phyloP scores from a whole-genome alignment of 2,329 filamentous ascomycete species.

The Colletotrichum orchidophilum region DNA sequence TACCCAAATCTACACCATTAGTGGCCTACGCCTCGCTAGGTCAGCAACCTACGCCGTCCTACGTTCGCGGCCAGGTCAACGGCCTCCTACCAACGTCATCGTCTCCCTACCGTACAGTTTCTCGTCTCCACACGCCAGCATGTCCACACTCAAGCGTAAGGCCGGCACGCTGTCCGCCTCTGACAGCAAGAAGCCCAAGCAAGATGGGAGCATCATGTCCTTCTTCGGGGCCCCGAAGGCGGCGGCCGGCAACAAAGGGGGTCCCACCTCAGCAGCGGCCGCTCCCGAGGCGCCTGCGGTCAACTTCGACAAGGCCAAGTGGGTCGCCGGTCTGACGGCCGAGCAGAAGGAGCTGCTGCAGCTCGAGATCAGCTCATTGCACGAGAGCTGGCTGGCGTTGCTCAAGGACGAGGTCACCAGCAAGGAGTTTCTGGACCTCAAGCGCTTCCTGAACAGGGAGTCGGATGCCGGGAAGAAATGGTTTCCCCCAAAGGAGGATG shows the following conservation, averaged over 20 bases:
- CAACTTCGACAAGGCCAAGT: conserved; percentile 89
- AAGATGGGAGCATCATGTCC: conserved; percentile 83
- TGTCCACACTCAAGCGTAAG: conserved; percentile 75
- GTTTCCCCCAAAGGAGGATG: conserved; percentile 87
- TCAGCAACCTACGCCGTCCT: neutral
- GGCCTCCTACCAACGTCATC: neutral
- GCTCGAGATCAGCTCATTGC: conserved; percentile 90
- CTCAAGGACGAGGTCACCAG: conserved; percentile 86
- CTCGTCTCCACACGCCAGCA: conserved; percentile 38
- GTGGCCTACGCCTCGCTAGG: neutral
- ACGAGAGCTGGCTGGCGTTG: conserved; percentile 90
- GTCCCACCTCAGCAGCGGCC: conserved; percentile 30
- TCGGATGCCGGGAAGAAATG: conserved; percentile 77
- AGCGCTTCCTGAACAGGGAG: conserved; percentile 86
- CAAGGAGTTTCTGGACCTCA: conserved; percentile 85
- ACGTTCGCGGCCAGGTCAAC: conserved; percentile 6
- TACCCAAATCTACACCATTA: neutral
- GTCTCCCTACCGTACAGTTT: neutral
- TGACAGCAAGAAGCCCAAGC: conserved; percentile 76
- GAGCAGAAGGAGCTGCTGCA: conserved; percentile 86
- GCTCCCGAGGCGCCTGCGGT: conserved; percentile 44
- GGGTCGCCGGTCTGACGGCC: conserved; percentile 79
- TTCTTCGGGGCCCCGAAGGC: conserved; percentile 83
- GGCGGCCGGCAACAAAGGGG: conserved; percentile 36
- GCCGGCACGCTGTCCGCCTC: conserved; percentile 53